Base-by-base conservation (phyloP, 257 asterid species). In the Salvia miltiorrhiza region DNA sequence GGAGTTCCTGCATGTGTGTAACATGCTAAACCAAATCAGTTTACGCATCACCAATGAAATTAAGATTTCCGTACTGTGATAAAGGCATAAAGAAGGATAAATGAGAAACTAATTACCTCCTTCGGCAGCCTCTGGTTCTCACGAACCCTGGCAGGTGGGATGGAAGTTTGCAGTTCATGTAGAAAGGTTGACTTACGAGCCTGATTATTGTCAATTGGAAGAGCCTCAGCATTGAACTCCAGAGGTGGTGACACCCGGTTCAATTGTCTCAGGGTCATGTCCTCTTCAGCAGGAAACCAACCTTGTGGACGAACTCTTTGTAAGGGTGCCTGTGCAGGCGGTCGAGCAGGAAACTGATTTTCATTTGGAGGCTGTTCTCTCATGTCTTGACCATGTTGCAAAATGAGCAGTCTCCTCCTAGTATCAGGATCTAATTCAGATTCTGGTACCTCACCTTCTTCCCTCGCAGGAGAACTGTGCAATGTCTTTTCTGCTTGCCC, bases 381-480 rank as follows among this genome's bases (percentile, higher is more conserved):
- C 58, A 82, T 73, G 80, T 94, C 99, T 79, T 81, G 92, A 74
- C 99, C 99, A 69, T 94, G 99, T 75, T 94, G 99, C 86, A 89
- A 86, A 77, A 94, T 94, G 58, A 94, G 91, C 53, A 94, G 82
- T 71, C 99, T 91, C 85, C 99, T 89, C 84, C 99, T 91, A 24
- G 97, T 94, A 76, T 94, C 99, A 17, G 97, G 99, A 87, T 94
- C 97, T 70, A 94, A 73, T 82, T 94, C 99, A 72, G 96, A 94
- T 79, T 94, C 97, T 14, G 96, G 97, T 30, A 94, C 93, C 83
- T 94, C 99, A 47, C 99, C 99, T 78, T 94, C 99, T 88, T 94
- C 99, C 72, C 87, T 84, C 47, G 92, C 97, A 70, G 97, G 95
- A 76, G 99, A 89, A 75, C 82, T 77, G 30, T 77, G 96, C 84